phyloP scores from a whole-genome alignment of 257 asterid species.

The Solanum arcanum region DNA sequence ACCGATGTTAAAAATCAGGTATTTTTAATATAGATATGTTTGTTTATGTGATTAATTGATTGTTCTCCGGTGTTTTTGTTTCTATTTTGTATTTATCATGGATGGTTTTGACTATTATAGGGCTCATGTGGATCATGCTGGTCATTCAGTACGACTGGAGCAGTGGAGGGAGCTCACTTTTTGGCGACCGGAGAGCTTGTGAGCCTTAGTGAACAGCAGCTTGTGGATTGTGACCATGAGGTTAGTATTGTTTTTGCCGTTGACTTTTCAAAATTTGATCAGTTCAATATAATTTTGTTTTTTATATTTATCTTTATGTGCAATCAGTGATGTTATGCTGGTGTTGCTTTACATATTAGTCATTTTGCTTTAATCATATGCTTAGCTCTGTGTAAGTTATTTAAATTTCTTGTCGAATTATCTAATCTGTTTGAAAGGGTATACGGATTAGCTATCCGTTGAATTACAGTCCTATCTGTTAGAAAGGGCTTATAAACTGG shows the following conservation, averaged over 20 bases:
- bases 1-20: slow-evolving; percentile 84
- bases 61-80: not conserved
- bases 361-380: not conserved
- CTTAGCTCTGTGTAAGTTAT: not conserved
- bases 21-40: not conserved
- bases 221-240: slow-evolving; percentile 95
- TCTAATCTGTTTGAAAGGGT: not conserved
- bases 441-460: not conserved
- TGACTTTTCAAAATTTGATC: not conserved
- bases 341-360: not conserved
- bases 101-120: slow-evolving; percentile 19
- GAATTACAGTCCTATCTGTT: not conserved
- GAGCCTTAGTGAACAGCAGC: slow-evolving; percentile 98
- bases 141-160: slow-evolving; percentile 87
- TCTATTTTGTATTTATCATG: not conserved
- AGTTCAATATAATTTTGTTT: not conserved
- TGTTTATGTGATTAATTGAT: not conserved
- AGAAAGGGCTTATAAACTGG: not conserved
- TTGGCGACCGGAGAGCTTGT: slow-evolving; percentile 71
- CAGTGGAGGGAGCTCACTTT: slow-evolving; percentile 81
- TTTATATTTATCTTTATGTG: not conserved
- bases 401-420: not conserved
- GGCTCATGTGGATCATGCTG: slow-evolving; percentile 97
- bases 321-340: not conserved
- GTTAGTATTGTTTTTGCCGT: slow-evolving; percentile 19